Evolutionary conservation across 129 eudicot genomes (phyloP).

Genomic region (Flaveria brownii): DNA sequence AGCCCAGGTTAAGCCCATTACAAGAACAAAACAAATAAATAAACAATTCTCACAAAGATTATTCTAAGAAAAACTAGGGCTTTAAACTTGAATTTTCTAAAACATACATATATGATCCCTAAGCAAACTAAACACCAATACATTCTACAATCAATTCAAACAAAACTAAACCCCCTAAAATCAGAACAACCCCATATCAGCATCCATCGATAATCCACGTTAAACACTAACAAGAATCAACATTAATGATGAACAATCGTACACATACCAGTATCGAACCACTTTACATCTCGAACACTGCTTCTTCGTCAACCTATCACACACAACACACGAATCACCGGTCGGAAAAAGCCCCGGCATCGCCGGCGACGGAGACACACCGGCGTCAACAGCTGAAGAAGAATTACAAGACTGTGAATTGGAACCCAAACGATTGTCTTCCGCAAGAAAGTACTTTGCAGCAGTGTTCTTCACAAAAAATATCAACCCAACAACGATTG

Average conservation of each 20-base stretch:
- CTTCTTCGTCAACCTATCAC: conserved; percentile 48
- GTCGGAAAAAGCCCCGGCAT: conserved; percentile 33
- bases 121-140: not conserved
- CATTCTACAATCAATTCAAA: not conserved
- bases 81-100: not conserved
- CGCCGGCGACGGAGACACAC: conserved; percentile 13
- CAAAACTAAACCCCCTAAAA: not conserved
- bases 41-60: not conserved
- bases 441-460: conserved; percentile 57
- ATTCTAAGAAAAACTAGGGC: not conserved
- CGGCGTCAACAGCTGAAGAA: conserved; percentile 1
- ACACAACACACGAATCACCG: conserved; percentile 51
- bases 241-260: not conserved
- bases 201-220: no score
- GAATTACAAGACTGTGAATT: conserved; percentile 29
- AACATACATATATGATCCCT: not conserved
- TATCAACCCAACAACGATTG: conserved; percentile 48
- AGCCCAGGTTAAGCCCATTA: no score
- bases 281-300: conserved; percentile 67
- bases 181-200: not conserved
- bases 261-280: conserved; percentile 68
- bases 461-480: conserved; percentile 54
- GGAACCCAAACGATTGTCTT: conserved; percentile 53
- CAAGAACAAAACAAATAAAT: no score
- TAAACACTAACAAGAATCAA: not conserved